Conservation (phyloP, 768 basidiomycete genomes). For the Macrocybe gigantea region DNA sequence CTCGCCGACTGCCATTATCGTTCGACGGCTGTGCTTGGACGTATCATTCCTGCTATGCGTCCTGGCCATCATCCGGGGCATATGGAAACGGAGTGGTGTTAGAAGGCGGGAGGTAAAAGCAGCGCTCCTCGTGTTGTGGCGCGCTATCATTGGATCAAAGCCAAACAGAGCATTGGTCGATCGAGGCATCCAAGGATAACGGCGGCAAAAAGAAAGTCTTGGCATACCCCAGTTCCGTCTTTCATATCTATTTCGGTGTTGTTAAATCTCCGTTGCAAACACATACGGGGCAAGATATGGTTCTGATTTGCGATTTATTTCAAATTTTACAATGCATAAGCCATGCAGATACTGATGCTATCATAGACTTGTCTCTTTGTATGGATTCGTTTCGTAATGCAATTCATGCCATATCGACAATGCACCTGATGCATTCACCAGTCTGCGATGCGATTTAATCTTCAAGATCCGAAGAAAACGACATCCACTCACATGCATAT, state of each 20-base stretch:
- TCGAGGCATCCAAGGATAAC: slow-evolving; percentile 1
- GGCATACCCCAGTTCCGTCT: not conserved
- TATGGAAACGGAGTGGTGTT: slow-evolving; percentile 67
- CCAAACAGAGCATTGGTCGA: slow-evolving; percentile 37
- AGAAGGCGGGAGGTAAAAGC: slow-evolving; percentile 62
- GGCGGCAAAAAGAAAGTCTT: not conserved
- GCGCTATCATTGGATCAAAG: slow-evolving; percentile 58
- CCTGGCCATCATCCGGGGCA: slow-evolving; percentile 45
- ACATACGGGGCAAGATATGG: not conserved
- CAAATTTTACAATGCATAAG: slow-evolving; percentile 2
- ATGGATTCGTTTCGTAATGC: not conserved
- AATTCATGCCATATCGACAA: slow-evolving; percentile 77
- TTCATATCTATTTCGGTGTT: not conserved
- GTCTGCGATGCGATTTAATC: slow-evolving; percentile 30
- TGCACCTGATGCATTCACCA: slow-evolving; percentile 91
- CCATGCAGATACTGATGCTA: slow-evolving; percentile 1
- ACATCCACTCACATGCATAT: slow-evolving; percentile 83
- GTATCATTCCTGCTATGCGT: slow-evolving; percentile 67
- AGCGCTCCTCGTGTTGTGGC: slow-evolving; percentile 66
- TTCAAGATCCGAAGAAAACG: not conserved
- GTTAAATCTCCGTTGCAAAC: not conserved
- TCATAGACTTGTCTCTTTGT: not conserved
- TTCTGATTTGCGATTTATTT: not conserved
- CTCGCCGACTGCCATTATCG: slow-evolving; percentile 60
- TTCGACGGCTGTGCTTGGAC: slow-evolving; percentile 74